Base-by-base conservation (phyloP, 139 green algal species). In the Auxenochlorella pyrenoidosa region DNA sequence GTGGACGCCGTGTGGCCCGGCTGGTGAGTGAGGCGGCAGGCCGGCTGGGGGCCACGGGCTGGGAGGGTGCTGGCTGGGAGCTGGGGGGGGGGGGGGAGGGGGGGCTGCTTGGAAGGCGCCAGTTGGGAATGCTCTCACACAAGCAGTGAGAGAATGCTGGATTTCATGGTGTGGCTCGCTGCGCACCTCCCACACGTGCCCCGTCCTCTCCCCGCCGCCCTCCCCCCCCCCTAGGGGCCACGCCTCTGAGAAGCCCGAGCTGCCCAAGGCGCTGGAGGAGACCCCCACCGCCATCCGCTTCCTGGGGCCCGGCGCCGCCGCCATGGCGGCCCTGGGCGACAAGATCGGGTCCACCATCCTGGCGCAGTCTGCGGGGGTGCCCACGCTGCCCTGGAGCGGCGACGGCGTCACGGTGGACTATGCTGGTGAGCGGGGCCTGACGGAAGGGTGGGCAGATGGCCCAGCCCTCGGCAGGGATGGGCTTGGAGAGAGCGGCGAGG, bases 1-100 rank as follows among this genome's bases (percentile, higher is more conserved):
- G 96, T 98, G 65, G 97, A 99, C 87, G 97, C 97, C 5, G 97
- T 99, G 10, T 99, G 97, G 97, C 97, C 97, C 18, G 97, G 97
- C 77, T 99, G 96, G 96, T 98, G 88, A 80, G n/a, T n/a, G n/a
- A n/a, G n/a, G n/a, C n/a, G n/a, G n/a, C n/a, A n/a, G n/a, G n/a
- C n/a, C n/a, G n/a, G n/a, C n/a, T n/a, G n/a, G n/a, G n/a, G n/a
- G n/a, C n/a, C n/a, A n/a, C n/a, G n/a, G 94, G 15, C 66, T 36
- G 66, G 66, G 66, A 28, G 66, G 54, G 16, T 6, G 54, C 54
- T 63, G 54, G 16, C 54, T 4, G 54, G 54, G 54, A 4, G 54
- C 54, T 3, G 54, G 18, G 34, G 10, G 5, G 34, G 3, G 19
- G 12, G 38, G 54, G 13, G 54, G 13, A 28, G 34, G 19, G 70